Percentiles rank a stretch among this genome's conserved stretches.
Conservation (phyloP, 768 basidiomycete species). For the Ephemerocybe angulata region DNA sequence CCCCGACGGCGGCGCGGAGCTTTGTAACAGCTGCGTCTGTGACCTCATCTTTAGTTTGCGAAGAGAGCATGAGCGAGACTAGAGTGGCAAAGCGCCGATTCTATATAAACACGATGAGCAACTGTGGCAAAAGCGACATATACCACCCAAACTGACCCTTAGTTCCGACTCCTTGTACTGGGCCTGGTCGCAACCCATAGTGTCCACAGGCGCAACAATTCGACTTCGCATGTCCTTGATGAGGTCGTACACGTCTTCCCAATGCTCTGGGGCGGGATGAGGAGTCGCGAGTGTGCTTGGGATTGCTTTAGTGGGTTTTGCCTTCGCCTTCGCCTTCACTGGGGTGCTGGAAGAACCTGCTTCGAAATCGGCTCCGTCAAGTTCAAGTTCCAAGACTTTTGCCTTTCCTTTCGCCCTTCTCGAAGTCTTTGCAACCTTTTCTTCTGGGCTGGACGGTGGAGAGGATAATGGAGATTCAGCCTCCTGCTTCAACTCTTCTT, state of each 20-base stretch:
- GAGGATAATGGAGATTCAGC: background rate
- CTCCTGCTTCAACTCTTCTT: background rate
- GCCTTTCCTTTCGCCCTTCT: background rate
- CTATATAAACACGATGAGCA: slow-evolving; percentile 34
- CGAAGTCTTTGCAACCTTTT: no score
- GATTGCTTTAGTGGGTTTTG: slow-evolving; percentile 39
- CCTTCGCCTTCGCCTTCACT: slow-evolving; percentile 6
- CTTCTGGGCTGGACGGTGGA: no score
- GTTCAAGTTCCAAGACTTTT: no score
- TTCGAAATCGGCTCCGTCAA: no score
- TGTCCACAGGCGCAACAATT: slow-evolving; percentile 84
- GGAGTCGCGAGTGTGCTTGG: slow-evolving; percentile 51
- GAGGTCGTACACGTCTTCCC: slow-evolving; percentile 65
- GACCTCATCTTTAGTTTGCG: slow-evolving; percentile 92
- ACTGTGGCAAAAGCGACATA: background rate
- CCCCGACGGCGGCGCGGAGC: slow-evolving; percentile 70
- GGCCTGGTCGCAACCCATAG: slow-evolving; percentile 81
- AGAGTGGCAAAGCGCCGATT: slow-evolving; percentile 81
- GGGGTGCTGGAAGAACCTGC: no score
- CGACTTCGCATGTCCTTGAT: slow-evolving; percentile 75
- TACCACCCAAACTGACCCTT: slow-evolving; percentile 39
- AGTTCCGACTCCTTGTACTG: slow-evolving; percentile 61
- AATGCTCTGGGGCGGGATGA: slow-evolving; percentile 63
- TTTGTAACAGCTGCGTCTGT: slow-evolving; percentile 76
- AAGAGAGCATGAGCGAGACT: slow-evolving; percentile 91